phyloP scores from a whole-genome alignment of 805 yeast genomes.

The Sugiyamaella lignohabitans region DNA sequence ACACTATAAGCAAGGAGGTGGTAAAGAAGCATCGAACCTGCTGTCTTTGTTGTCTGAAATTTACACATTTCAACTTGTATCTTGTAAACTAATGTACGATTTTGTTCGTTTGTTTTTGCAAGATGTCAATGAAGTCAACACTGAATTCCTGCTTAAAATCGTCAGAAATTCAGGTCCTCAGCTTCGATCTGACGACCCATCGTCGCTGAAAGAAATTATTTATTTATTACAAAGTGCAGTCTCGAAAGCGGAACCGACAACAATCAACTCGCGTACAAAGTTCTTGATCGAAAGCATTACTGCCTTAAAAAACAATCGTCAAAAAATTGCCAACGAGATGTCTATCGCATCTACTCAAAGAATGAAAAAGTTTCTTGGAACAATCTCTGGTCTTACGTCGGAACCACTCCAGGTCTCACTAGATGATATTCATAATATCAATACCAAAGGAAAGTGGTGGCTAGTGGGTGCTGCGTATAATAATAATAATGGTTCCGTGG shows the following conservation, averaged over 20 bases:
- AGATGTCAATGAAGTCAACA: constrained; percentile 59
- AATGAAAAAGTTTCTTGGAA: constrained; percentile 57
- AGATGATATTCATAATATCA: constrained; percentile 71
- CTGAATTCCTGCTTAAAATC: constrained; percentile 69
- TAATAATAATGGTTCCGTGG: constrained; percentile 39
- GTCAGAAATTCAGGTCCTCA: constrained; percentile 74
- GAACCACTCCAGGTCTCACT: constrained; percentile 84
- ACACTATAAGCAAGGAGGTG: constrained; percentile 17
- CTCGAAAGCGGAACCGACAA: constrained; percentile 33
- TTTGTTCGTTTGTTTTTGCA: constrained; percentile 47
- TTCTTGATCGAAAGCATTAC: constrained; percentile 81
- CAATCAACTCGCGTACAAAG: constrained; percentile 56
- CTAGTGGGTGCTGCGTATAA: constrained; percentile 97
- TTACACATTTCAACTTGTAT: constrained; percentile 70
- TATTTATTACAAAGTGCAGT: constrained; percentile 46
- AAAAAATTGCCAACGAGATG: constrained; percentile 51
- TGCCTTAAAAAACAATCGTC: constrained; percentile 78
- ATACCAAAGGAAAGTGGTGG: constrained; percentile 97
- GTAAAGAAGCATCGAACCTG: constrained; percentile 54
- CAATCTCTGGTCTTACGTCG: constrained; percentile 38
- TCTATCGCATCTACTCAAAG: constrained; percentile 48
- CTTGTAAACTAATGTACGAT: constrained; percentile 72
- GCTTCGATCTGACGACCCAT: constrained; percentile 85
- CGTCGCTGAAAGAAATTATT: constrained; percentile 74
- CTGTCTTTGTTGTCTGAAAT: constrained; percentile 69